Evolutionary conservation across 768 basidiomycete species (phyloP).

Genomic region (Auricularia sp.): DNA sequence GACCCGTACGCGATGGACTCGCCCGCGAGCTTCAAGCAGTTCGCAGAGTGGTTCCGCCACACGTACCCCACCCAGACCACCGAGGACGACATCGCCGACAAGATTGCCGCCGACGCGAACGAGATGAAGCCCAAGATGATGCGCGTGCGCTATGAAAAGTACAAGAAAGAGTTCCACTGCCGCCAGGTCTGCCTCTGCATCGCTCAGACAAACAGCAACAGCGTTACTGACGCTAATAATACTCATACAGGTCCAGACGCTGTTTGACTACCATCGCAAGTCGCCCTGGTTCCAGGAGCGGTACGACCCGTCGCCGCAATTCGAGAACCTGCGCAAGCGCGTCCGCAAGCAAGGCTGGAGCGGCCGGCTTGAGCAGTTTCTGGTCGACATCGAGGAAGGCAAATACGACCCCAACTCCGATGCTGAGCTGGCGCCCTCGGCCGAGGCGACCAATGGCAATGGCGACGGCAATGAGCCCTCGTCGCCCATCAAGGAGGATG

Average conservation of each 20-base stretch:
- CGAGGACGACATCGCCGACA: constrained; percentile 77
- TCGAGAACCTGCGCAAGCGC: constrained; percentile 59
- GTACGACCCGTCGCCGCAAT: constrained; percentile 73
- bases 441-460: constrained; percentile 1
- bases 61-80: constrained; percentile 63
- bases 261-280: constrained; percentile 91
- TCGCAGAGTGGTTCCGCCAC: constrained; percentile 80
- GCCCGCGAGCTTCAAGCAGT: constrained; percentile 72
- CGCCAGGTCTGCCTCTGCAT: constrained; percentile 55
- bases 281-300: constrained; percentile 97
- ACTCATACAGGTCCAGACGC: constrained; percentile 70
- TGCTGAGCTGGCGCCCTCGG: constrained; percentile 28
- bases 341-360: constrained; percentile 81
- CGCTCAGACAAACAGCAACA: constrained; percentile 7
- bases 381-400: constrained; percentile 73
- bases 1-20: constrained; percentile 78
- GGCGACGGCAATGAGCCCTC: constrained; percentile 37
- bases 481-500: constrained; percentile 29
- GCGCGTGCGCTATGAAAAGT: constrained; percentile 80
- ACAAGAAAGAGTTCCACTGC: constrained; percentile 82
- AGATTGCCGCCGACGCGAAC: constrained; percentile 64
- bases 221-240: neutral
- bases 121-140: constrained; percentile 82
- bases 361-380: constrained; percentile 58
- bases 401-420: constrained; percentile 74